phyloP scores from a whole-genome alignment of 2,329 filamentous ascomycete species.

The Pseudogymnoascus sp. region DNA sequence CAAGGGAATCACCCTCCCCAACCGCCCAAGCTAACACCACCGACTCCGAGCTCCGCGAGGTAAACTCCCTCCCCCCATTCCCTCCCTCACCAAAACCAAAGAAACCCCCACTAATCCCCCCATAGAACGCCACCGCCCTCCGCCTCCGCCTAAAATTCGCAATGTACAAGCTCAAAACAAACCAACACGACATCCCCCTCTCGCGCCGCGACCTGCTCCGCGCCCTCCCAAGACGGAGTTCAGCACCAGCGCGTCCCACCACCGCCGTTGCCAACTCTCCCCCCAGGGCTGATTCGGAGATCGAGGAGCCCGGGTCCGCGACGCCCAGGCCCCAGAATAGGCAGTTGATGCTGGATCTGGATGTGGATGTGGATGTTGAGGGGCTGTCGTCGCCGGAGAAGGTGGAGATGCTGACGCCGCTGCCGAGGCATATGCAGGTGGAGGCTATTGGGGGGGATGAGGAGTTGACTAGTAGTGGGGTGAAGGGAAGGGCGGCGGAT shows the following conservation, averaged over 20 bases:
- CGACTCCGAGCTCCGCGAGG: conserved; percentile 6
- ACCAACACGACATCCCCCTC: conserved; percentile 61
- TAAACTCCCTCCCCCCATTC: background rate
- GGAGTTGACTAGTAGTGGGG: conserved; percentile 39
- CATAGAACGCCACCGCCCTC: conserved; percentile 58
- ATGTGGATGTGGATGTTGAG: background rate
- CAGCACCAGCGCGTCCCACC: background rate
- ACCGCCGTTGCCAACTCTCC: background rate
- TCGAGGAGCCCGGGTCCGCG: conserved; percentile 10
- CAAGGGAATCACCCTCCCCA: background rate
- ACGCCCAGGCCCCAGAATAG: background rate
- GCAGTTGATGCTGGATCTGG: background rate
- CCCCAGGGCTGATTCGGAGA: background rate
- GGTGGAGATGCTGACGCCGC: background rate
- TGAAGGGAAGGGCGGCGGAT: conserved; percentile 45
- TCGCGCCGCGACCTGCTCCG: conserved; percentile 45
- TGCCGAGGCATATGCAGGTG: conserved; percentile 7
- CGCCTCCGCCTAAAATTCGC: conserved; percentile 64
- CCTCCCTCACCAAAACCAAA: background rate
- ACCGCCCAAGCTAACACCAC: background rate
- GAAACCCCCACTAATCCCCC: background rate
- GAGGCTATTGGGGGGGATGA: conserved; percentile 20
- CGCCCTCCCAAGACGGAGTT: conserved; percentile 17
- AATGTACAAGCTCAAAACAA: conserved; percentile 68
- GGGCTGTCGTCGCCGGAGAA: background rate